A percentile compares a stretch with the other conserved stretches of the same genome.
Evolutionary conservation across 768 basidiomycete genomes (phyloP).

Genomic region (Leccinum boreale): DNA sequence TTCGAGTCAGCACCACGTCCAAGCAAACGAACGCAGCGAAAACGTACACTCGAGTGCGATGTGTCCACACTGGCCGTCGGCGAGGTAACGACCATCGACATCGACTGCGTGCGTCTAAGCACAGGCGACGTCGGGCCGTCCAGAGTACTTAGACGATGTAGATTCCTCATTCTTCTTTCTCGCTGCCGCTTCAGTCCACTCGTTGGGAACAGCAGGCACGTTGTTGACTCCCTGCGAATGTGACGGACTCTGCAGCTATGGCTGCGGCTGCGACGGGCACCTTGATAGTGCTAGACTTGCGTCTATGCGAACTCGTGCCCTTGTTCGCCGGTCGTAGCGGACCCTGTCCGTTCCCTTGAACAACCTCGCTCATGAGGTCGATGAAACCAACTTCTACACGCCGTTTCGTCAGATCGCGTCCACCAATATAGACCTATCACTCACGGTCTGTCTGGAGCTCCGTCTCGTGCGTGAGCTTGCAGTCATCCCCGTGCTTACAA

Average conservation of each 20-base stretch:
- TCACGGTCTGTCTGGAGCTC: conserved; percentile 22
- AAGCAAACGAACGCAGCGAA: background rate
- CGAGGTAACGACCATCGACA: conserved; percentile 23
- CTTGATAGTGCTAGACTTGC: conserved; percentile 7
- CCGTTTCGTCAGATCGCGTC: background rate
- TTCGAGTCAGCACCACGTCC: background rate
- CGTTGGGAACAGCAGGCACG: background rate
- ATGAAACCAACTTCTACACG: conserved; percentile 17
- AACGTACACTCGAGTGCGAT: conserved; percentile 13
- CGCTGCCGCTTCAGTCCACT: background rate
- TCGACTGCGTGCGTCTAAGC: conserved; percentile 27
- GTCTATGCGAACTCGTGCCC: conserved; percentile 1
- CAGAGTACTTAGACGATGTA: background rate
- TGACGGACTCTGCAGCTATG: background rate
- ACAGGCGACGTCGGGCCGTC: conserved; percentile 7
- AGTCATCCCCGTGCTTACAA: conserved; percentile 27
- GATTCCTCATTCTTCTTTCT: background rate
- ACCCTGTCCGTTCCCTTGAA: background rate
- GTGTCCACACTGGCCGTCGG: conserved; percentile 6
- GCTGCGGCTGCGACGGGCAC: background rate
- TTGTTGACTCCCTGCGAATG: background rate
- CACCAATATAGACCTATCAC: background rate
- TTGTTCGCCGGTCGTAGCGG: background rate
- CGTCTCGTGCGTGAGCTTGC: conserved; percentile 30
- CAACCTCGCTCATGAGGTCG: conserved; percentile 3